phyloP scores from a whole-genome alignment of 495 filamentous ascomycete species.

The Physcia stellaris region DNA sequence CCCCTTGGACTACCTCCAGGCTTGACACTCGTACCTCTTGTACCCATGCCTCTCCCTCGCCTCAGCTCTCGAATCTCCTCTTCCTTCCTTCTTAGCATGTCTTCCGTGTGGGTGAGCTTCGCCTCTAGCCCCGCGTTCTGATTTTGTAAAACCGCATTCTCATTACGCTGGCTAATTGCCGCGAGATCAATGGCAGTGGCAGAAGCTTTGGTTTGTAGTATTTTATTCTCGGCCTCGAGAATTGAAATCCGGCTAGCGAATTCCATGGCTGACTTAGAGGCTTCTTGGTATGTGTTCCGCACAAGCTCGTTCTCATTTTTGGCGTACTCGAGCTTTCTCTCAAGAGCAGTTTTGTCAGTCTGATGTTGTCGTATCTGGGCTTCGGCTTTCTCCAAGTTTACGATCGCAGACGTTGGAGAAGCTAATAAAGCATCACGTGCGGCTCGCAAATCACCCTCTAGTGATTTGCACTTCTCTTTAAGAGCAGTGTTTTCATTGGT shows the following conservation, averaged over 20 bases:
- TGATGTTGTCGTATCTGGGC: slow-evolving; percentile 30
- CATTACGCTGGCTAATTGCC: slow-evolving; percentile 26
- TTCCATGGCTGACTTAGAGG: slow-evolving; percentile 40
- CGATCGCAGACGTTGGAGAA: slow-evolving; percentile 33
- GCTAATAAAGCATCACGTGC: slow-evolving; percentile 31
- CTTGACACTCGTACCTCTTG: slow-evolving; percentile 13
- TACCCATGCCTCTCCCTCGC: slow-evolving; percentile 23
- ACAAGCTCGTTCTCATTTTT: slow-evolving; percentile 42
- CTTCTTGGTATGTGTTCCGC: slow-evolving; percentile 48
- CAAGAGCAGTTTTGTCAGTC: slow-evolving; percentile 28
- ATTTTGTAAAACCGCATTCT: background rate
- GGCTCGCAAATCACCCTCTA: slow-evolving; percentile 36
- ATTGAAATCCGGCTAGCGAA: slow-evolving; percentile 34
- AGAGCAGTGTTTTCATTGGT: slow-evolving; percentile 21
- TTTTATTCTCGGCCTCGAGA: slow-evolving; percentile 32
- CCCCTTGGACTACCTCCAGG: slow-evolving; percentile 11
- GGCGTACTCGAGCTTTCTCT: slow-evolving; percentile 24
- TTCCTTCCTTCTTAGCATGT: slow-evolving; percentile 43
- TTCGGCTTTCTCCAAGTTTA: slow-evolving; percentile 32
- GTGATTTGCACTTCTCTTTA: slow-evolving; percentile 21
- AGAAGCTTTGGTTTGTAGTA: slow-evolving; percentile 34
- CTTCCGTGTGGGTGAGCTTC: slow-evolving; percentile 33
- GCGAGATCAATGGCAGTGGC: slow-evolving; percentile 38
- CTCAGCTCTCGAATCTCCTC: slow-evolving; percentile 44
- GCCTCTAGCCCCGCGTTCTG: slow-evolving; percentile 24